Conservation (phyloP, 768 basidiomycete species). For the Rhodotorula kratochvilovae region DNA sequence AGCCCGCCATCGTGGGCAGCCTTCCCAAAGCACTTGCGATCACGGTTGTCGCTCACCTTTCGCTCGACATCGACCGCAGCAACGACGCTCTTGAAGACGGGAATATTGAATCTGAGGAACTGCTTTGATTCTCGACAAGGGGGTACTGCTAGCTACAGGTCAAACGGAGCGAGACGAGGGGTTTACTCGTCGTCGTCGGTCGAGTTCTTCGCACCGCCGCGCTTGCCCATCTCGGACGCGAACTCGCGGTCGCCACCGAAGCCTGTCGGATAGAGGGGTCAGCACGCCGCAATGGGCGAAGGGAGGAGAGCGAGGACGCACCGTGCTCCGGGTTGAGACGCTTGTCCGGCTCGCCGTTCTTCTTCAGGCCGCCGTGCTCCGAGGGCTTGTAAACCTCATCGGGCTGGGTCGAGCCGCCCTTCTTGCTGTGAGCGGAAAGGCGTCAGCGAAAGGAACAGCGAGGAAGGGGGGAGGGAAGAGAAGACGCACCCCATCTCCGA, state of each 20-base stretch:
- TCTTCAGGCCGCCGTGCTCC: neutral
- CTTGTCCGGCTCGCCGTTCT: constrained; percentile 45
- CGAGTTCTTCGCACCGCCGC: neutral
- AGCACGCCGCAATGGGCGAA: too few relatives aligned
- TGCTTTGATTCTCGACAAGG: neutral
- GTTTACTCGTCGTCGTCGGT: constrained; percentile 15
- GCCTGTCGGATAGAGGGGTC: too few relatives aligned
- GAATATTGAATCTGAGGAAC: too few relatives aligned
- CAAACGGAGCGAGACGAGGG: neutral
- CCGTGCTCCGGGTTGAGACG: constrained; percentile 46
- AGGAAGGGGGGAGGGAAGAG: neutral
- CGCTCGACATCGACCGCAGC: too few relatives aligned
- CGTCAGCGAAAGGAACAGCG: neutral
- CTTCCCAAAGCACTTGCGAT: too few relatives aligned
- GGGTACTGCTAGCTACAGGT: too few relatives aligned
- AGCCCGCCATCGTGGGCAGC: too few relatives aligned
- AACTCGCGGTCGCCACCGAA: constrained; percentile 14
- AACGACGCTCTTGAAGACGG: too few relatives aligned
- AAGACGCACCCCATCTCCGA: neutral
- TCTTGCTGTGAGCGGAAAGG: neutral
- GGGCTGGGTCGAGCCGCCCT: neutral
- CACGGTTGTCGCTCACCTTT: too few relatives aligned
- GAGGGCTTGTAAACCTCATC: constrained; percentile 3
- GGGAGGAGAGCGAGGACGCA: constrained; percentile 4
- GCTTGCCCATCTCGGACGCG: constrained; percentile 4